Conservation (phyloP, 2,329 filamentous ascomycete species). For the Neocucurbitaria cava region DNA sequence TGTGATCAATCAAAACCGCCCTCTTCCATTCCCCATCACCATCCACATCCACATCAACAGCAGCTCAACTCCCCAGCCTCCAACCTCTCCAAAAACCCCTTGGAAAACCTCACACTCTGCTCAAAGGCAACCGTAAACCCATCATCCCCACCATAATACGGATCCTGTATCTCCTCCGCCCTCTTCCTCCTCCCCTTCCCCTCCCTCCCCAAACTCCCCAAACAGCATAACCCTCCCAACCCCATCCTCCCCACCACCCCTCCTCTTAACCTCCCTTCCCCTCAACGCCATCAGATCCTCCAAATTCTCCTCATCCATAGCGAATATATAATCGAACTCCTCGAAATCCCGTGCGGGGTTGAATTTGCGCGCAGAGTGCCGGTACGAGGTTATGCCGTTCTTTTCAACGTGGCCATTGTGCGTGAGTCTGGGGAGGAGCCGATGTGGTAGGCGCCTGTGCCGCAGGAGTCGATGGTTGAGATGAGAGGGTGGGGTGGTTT, state of each 20-base stretch:
- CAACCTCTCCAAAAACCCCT: constrained; percentile 73
- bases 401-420: constrained; percentile 79
- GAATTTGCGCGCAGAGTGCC: constrained; percentile 79
- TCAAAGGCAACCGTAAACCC: constrained; percentile 81
- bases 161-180: constrained; percentile 78
- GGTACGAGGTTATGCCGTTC: constrained; percentile 79
- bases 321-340: constrained; percentile 90
- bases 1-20: not conserved
- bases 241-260: constrained; percentile 42
- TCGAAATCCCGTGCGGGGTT: constrained; percentile 73
- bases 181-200: constrained; percentile 52
- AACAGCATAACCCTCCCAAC: constrained; percentile 75
- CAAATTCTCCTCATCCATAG: constrained; percentile 89
- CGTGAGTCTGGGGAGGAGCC: constrained; percentile 79
- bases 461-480: constrained; percentile 80
- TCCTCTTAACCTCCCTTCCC: constrained; percentile 56
- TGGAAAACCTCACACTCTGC: constrained; percentile 78
- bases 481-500: constrained; percentile 59
- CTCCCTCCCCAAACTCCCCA: constrained; percentile 77
- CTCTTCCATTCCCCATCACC: not conserved
- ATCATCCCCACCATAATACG: constrained; percentile 86
- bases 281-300: constrained; percentile 70
- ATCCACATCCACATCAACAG: not conserved
- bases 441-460: constrained; percentile 86
- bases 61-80: constrained; percentile 46